Evolutionary conservation across 2,329 filamentous ascomycete species (phyloP).

Genomic region (Penicillium sp.): DNA sequence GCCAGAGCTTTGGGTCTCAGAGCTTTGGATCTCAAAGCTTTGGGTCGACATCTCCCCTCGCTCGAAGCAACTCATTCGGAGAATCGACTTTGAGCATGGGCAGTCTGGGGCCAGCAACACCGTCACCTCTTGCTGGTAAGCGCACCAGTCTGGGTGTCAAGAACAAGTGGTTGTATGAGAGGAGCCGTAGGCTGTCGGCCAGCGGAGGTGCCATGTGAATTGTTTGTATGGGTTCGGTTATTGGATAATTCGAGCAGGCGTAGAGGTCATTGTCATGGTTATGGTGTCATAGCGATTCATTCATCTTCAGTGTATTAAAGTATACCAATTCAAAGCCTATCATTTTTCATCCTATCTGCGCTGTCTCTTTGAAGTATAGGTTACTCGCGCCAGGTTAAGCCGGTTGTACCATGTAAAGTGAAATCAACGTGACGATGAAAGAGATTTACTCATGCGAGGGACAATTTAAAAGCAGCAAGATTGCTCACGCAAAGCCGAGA

Average conservation of each 20-base stretch:
- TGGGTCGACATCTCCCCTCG: slow-evolving; percentile 52
- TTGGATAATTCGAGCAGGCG: slow-evolving; percentile 11
- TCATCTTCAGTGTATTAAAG: slow-evolving; percentile 14
- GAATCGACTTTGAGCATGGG: slow-evolving; percentile 40
- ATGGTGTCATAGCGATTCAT: slow-evolving; percentile 21
- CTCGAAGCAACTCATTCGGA: slow-evolving; percentile 35
- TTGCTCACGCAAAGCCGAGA: neutral
- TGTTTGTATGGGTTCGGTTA: slow-evolving; percentile 4
- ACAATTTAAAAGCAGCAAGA: neutral
- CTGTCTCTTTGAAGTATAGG: neutral
- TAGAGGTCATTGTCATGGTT: slow-evolving; percentile 19
- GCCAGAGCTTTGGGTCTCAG: slow-evolving; percentile 52
- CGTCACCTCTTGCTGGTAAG: slow-evolving; percentile 67
- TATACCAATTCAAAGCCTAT: slow-evolving; percentile 6
- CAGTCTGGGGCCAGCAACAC: slow-evolving; percentile 61
- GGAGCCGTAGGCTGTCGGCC: slow-evolving; percentile 53
- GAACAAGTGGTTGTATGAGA: slow-evolving; percentile 94
- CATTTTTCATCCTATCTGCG: neutral
- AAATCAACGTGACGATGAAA: neutral
- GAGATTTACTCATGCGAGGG: neutral
- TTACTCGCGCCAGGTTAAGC: neutral
- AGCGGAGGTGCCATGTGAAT: slow-evolving; percentile 39
- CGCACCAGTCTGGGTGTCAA: slow-evolving; percentile 76
- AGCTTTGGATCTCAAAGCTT: slow-evolving; percentile 36
- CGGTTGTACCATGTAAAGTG: neutral